Base-by-base conservation (phyloP, 2,329 filamentous ascomycete species). In the Intubia oerlemansii region DNA sequence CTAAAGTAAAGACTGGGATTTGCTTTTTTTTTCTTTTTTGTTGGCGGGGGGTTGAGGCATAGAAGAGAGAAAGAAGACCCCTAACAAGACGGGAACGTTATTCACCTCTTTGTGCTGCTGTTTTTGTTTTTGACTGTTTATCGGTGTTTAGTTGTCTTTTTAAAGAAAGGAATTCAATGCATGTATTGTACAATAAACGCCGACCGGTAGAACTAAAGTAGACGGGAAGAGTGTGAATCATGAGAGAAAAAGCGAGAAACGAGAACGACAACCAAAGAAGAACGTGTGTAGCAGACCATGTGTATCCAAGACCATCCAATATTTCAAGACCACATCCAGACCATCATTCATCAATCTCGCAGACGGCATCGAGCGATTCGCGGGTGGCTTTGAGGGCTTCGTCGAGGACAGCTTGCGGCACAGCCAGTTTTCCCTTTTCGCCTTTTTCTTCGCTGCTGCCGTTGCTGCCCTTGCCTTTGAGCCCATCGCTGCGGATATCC, bases 311-410 rank as follows among this genome's bases (percentile, higher is more conserved):
- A n/a, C n/a, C n/a, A n/a, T n/a, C n/a, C n/a, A 21, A 21, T 21
- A 21, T 21, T 8, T 21, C 6, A 10, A 15, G n/a, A 24, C 25
- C 11, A 18, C 28, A 28, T 14, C 17, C 8, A 19, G 17, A 16
- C 26, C 25, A 5, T 22, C 34, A 39, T 31, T 42, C 40, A 23
- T 38, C 39, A 5, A 39, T 32, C 36, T 39, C 37, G 31, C 34
- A 38, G 12, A 37, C 35, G 21, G 50, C 44, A 36, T 70, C 66
- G 24, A 74, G 49, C 36, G 59, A 59, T 39, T 71, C 66, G 33
- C 59, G 53, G 17, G 67, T 67, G 18, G 64, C 52, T 37, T 57
- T 57, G n/a, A 73, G 50, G 5, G 66, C 66, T 38, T 75, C 64
- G 16, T 71, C 62, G 10, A 74, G 48, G n/a, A 71, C 65, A 3